Conservation (phyloP, 495 filamentous ascomycete species). For the Emericellopsis terricola region DNA sequence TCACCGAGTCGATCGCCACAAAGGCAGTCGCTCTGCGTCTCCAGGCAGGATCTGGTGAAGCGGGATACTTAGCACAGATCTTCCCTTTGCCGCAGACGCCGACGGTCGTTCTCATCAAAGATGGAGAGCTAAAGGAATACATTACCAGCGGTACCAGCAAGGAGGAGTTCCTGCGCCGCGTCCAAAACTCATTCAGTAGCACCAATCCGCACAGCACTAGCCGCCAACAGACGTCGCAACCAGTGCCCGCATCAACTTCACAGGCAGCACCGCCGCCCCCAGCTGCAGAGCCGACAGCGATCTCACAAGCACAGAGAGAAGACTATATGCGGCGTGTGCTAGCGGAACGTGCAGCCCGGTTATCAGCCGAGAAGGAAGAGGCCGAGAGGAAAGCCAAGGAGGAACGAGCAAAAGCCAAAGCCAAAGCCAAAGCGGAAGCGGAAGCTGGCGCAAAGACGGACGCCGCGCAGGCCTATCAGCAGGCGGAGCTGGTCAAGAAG, state of each 20-base stretch:
- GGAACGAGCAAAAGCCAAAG: constrained; percentile 11
- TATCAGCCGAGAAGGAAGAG: constrained; percentile 11
- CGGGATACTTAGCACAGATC: constrained; percentile 60
- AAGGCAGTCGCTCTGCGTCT: constrained; percentile 52
- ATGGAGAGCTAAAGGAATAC: constrained; percentile 46
- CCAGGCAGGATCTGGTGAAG: constrained; percentile 53
- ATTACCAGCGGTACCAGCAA: constrained; percentile 38
- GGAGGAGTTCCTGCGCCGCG: constrained; percentile 35
- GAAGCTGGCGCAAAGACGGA: constrained; percentile 16
- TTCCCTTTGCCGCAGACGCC: constrained; percentile 59
- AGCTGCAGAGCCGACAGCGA: background rate
- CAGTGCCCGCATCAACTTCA: background rate
- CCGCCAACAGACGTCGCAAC: background rate
- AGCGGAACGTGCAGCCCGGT: constrained; percentile 11
- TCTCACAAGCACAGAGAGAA: background rate
- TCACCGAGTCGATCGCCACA: constrained; percentile 29
- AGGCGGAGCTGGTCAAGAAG: constrained; percentile 31
- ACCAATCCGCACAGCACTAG: constrained; percentile 3
- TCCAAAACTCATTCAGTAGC: constrained; percentile 19
- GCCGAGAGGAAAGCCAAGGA: constrained; percentile 14
- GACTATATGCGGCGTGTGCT: constrained; percentile 6
- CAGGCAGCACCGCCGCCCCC: constrained; percentile 4
- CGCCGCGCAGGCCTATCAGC: constrained; percentile 11
- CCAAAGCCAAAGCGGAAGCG: constrained; percentile 14
- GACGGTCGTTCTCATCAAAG: constrained; percentile 55